Conservation (phyloP, 2,329 filamentous ascomycete species). For the Calonectria pauciramosa region DNA sequence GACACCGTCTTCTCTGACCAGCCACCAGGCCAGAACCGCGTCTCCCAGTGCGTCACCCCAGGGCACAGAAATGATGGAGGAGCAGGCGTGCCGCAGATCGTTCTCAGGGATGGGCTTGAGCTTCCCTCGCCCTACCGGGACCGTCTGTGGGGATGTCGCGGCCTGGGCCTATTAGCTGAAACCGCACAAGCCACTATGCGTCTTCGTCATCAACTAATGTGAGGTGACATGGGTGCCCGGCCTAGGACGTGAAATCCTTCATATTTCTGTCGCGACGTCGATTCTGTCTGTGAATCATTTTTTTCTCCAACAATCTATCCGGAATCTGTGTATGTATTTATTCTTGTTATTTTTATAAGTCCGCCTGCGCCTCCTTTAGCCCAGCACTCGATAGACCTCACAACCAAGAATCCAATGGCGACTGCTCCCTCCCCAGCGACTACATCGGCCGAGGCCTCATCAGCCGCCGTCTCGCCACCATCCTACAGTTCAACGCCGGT, state of each 20-base stretch:
- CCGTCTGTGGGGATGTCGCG: constrained; percentile 37
- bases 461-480: constrained; percentile 37
- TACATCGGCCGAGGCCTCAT: not conserved
- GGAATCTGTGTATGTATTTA: not conserved
- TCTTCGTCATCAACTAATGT: constrained; percentile 4
- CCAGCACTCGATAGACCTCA: not conserved
- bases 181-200: constrained; percentile 1
- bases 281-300: not conserved
- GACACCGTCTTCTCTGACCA: not conserved
- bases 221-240: not conserved
- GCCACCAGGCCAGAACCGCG: not conserved
- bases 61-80: not conserved
- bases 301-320: not conserved
- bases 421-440: constrained; percentile 15
- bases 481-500: constrained; percentile 33
- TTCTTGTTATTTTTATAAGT: not conserved
- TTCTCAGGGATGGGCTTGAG: not conserved
- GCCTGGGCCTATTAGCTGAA: constrained; percentile 19
- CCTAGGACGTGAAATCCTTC: not conserved
- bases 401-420: not conserved
- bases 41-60: not conserved
- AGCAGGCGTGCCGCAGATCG: not conserved
- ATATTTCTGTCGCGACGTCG: not conserved
- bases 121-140: not conserved
- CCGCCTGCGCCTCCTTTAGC: not conserved